phyloP scores from a whole-genome alignment of 805 yeast species.

The Yarrowia deformans region DNA sequence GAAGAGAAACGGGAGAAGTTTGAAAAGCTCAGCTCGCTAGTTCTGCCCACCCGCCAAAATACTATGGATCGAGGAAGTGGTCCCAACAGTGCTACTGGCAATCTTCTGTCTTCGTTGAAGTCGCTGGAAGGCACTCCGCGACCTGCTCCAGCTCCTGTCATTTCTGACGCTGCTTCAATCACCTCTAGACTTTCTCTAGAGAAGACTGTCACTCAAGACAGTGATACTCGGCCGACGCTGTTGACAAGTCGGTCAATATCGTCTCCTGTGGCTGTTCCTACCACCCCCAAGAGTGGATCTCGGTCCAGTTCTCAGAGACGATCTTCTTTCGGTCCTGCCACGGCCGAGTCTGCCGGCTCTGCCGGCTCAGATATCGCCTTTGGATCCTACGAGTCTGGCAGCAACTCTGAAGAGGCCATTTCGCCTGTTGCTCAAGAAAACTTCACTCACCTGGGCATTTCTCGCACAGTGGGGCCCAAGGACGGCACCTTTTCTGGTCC shows the following conservation, averaged over 20 bases:
- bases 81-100: neutral
- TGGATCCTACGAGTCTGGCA: slow-evolving; percentile 17
- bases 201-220: slow-evolving; percentile 16
- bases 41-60: neutral
- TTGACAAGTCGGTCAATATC: neutral
- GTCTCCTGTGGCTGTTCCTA: slow-evolving; percentile 24
- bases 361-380: slow-evolving; percentile 19
- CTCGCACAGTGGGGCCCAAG: neutral
- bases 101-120: neutral
- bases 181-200: slow-evolving; percentile 16
- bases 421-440: slow-evolving; percentile 16
- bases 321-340: neutral
- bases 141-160: neutral
- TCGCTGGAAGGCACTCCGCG: slow-evolving; percentile 4
- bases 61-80: slow-evolving; percentile 7
- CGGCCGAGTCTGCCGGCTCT: slow-evolving; percentile 3
- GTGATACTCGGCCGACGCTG: slow-evolving; percentile 4
- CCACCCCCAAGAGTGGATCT: slow-evolving; percentile 11
- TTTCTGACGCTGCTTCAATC: slow-evolving; percentile 7
- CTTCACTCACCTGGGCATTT: slow-evolving; percentile 26
- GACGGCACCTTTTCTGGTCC: slow-evolving; percentile 1
- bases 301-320: slow-evolving; percentile 8
- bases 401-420: slow-evolving; percentile 9
- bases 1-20: slow-evolving; percentile 12
- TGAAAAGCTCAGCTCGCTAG: neutral